phyloP scores from a whole-genome alignment of 495 filamentous ascomycete species.

The Xylaria acuta region DNA sequence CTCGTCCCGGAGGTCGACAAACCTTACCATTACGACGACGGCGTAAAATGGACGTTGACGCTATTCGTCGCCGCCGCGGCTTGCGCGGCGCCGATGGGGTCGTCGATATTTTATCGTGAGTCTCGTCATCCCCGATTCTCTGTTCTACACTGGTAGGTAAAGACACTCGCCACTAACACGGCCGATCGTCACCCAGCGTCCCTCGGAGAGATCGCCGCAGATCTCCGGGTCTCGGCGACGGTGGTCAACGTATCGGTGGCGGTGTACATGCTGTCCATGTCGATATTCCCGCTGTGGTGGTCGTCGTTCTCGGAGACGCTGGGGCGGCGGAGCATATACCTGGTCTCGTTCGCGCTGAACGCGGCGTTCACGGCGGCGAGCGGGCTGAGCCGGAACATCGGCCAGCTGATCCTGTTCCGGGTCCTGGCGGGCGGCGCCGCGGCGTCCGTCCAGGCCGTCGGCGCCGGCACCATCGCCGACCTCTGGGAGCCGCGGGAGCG shows the following conservation, averaged over 20 bases:
- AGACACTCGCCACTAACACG: not conserved
- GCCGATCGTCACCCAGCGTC: constrained; percentile 62
- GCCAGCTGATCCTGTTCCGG: constrained; percentile 87
- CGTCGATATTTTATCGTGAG: constrained; percentile 83
- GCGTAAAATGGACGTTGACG: constrained; percentile 86
- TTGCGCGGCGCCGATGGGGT: constrained; percentile 82
- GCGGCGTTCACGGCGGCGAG: constrained; percentile 76
- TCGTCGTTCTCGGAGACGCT: constrained; percentile 85
- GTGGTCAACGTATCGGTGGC: constrained; percentile 84
- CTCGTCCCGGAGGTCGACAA: constrained; percentile 83
- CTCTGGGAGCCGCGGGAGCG: constrained; percentile 84
- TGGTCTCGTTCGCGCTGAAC: constrained; percentile 81
- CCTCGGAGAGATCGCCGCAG: constrained; percentile 68
- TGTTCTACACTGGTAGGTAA: constrained; percentile 24
- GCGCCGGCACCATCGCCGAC: constrained; percentile 91
- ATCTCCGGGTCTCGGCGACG: constrained; percentile 70
- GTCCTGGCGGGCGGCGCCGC: constrained; percentile 82
- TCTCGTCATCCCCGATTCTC: constrained; percentile 23
- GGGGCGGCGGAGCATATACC: constrained; percentile 84
- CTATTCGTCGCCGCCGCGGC: constrained; percentile 77
- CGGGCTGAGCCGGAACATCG: constrained; percentile 76
- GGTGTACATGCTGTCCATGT: constrained; percentile 89
- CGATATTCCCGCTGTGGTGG: constrained; percentile 95
- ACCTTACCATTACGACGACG: constrained; percentile 72
- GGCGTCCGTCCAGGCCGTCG: constrained; percentile 89